These are phyloP conservation scores for Agarophyton chilense DNA, from an alignment of 23 red algal genomes.

Conservation along the genomic window DNA sequence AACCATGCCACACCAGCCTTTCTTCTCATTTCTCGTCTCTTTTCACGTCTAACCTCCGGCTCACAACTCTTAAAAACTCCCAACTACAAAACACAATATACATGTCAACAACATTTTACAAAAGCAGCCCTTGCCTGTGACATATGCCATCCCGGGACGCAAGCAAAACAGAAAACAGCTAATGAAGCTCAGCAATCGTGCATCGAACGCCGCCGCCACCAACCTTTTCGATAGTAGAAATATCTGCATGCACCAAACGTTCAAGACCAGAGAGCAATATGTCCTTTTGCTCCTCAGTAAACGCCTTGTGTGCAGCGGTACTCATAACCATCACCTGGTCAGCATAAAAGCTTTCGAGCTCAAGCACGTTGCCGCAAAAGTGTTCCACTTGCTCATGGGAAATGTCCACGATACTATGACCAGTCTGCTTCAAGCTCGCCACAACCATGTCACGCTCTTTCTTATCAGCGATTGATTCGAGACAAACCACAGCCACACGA, in stretches of 20 bases:
- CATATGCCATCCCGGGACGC: too few relatives aligned
- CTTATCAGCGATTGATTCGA: slow-evolving; percentile 71
- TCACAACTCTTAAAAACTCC: too few relatives aligned
- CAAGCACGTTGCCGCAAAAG: slow-evolving; percentile 98
- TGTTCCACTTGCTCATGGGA: slow-evolving; percentile 66
- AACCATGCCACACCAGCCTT: too few relatives aligned
- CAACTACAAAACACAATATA: too few relatives aligned
- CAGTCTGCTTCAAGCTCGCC: slow-evolving; percentile 47
- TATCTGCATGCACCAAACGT: slow-evolving; percentile 81
- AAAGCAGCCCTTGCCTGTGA: neutral
- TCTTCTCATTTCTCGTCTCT: too few relatives aligned
- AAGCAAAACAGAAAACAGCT: too few relatives aligned
- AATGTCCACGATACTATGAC: slow-evolving; percentile 85
- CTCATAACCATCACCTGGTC: slow-evolving; percentile 88
- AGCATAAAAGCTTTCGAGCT: slow-evolving; percentile 85
- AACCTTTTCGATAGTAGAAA: slow-evolving; percentile 89
- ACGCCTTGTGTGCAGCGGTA: slow-evolving; percentile 77
- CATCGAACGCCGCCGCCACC: slow-evolving; percentile 97
- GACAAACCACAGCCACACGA: slow-evolving; percentile 83
- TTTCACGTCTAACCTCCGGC: too few relatives aligned
- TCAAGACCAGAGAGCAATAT: slow-evolving; percentile 30
- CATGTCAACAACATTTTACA: neutral
- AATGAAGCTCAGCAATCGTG: slow-evolving; percentile 83
- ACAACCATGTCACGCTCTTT: slow-evolving; percentile 69
- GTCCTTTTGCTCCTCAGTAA: slow-evolving; percentile 65